phyloP scores from a whole-genome alignment of 2,329 filamentous ascomycete genomes.

The Talaromyces piceae region DNA sequence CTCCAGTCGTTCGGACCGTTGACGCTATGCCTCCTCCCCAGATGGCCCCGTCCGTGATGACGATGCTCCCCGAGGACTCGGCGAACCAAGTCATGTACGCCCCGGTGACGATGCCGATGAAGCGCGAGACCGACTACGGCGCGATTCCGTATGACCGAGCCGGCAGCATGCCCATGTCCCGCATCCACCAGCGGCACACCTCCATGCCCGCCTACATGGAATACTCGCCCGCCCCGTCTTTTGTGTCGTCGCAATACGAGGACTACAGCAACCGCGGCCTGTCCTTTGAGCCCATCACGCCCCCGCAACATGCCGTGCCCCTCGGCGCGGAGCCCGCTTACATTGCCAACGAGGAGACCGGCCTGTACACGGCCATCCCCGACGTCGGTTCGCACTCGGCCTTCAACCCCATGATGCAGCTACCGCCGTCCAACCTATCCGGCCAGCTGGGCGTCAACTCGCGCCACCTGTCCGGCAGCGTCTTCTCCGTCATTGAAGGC shows the following conservation, averaged over 20 bases:
- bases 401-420: constrained; percentile 86
- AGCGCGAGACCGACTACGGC: constrained; percentile 78
- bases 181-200: constrained; percentile 82
- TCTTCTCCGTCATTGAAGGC: constrained; percentile 93
- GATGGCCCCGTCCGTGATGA: constrained; percentile 62
- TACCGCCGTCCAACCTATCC: constrained; percentile 78
- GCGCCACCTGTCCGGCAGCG: constrained; percentile 62
- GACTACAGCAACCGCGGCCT: constrained; percentile 95
- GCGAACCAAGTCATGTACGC: constrained; percentile 63
- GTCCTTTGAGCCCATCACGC: constrained; percentile 94
- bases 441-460: constrained; percentile 69
- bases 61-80: constrained; percentile 54
- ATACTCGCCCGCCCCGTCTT: constrained; percentile 95
- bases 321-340: constrained; percentile 87
- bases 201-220: constrained; percentile 99
- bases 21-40: constrained; percentile 77
- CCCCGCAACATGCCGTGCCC: constrained; percentile 78
- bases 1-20: constrained; percentile 81
- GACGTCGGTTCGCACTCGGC: constrained; percentile 66
- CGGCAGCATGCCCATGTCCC: constrained; percentile 60
- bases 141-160: constrained; percentile 88
- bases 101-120: constrained; percentile 67
- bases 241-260: constrained; percentile 97
- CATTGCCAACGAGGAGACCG: constrained; percentile 96
- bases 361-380: constrained; percentile 88